Evolutionary conservation across 2,329 filamentous ascomycete species (phyloP), one percentile per base, ranked within the genome.

Genomic region (Didymella arachidicola): DNA sequence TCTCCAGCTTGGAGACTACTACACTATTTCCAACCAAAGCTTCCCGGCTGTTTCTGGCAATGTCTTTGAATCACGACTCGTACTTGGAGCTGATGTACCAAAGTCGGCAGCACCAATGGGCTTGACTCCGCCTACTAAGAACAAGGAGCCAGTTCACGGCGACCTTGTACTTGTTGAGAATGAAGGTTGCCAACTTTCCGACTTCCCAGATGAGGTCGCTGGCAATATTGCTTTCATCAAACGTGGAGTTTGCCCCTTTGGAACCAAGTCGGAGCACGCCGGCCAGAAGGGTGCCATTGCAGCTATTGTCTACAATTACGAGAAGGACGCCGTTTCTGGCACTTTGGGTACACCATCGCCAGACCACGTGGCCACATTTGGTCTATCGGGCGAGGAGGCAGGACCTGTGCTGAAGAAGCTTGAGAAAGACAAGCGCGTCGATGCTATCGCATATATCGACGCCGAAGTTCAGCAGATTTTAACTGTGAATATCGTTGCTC

Each of bases 271-370:
- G 0, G 83, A 83, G 55, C 79, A 85, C 19, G 90, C 92, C 7
- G 89, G 88, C 46, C 83, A 81, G 53, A 89, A 89, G 2, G 90
- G 91, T 22, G 92, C 92, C 8, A 76, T 86, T 10, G 91, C 89
- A 2, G 89, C 88, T 1, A 78, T 95, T 16, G 82, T 95, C 38
- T 94, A 91, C 79, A 93, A 94, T 79, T 89, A 88, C 66, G 87
- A 88, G 4, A 80, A 84, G 2, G 89, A 87, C 1, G 74, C 78
- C 0, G 82, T 76, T 4, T 65, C 84, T 49, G 92, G 91, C 39
- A 94, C 91, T 1, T 81, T 95, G 3, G 90, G 89, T 11, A 82
- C 80, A 0, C 87, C 88, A 0, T 72, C 87, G 67, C 49, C 77
- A 72, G 44, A 85, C 89, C 72, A 82, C 41, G 62, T 91, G 12